Conservation (phyloP, 148 eudicot species). For the Polygonum aviculare region DNA sequence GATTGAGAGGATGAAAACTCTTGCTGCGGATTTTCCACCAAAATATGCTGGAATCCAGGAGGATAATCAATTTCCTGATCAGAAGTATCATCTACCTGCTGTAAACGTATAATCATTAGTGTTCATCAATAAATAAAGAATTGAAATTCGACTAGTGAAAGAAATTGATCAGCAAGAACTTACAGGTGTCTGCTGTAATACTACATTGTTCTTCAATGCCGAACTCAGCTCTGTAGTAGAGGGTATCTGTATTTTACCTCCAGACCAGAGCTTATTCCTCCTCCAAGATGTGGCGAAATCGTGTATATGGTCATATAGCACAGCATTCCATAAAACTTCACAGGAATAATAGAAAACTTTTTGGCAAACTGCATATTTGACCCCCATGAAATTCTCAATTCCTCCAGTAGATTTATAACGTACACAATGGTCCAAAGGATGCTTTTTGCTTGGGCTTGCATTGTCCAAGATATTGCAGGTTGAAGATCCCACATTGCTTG, state of each 20-base stretch:
- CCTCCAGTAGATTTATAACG: constrained; percentile 57
- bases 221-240: constrained; percentile 4
- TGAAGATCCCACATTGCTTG: constrained; percentile 21
- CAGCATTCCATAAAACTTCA: constrained; percentile 83
- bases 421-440: constrained; percentile 13
- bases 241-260: constrained; percentile 14
- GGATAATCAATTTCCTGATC: constrained; percentile 62
- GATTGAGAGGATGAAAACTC: constrained; percentile 20
- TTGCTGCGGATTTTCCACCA: constrained; percentile 16
- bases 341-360: constrained; percentile 47
- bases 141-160: neutral
- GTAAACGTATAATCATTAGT: constrained; percentile 11
- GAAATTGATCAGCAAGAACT: neutral
- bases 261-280: constrained; percentile 46
- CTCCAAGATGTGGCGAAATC: constrained; percentile 62
- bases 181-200: neutral
- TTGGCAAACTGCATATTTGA: constrained; percentile 33
- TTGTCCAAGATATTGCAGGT: constrained; percentile 18
- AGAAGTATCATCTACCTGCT: constrained; percentile 33
- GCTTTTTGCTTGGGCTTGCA: constrained; percentile 11
- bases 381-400: constrained; percentile 45
- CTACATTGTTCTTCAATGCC: constrained; percentile 11
- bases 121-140: neutral
- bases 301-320: constrained; percentile 53
- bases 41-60: constrained; percentile 62